A percentile compares a stretch with the other conserved stretches of the same genome.
Conservation (phyloP, 345 rosid genomes). For the Corchorus olitorius region DNA sequence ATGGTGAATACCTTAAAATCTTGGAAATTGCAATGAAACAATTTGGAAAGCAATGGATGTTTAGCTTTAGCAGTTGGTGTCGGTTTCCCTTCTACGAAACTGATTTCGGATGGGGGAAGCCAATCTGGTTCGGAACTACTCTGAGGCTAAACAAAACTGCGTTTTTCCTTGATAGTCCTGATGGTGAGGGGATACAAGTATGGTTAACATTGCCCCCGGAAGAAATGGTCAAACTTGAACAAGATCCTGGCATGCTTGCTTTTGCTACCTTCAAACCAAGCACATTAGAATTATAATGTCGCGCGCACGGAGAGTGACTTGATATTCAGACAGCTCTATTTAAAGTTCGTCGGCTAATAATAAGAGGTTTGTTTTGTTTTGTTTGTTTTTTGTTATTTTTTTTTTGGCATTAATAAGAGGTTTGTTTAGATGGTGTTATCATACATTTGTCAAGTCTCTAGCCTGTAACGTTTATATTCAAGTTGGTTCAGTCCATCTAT, state of each 20-base stretch:
- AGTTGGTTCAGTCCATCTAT: too few species aligned
- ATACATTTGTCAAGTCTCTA: too few species aligned
- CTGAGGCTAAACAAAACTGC: conserved; percentile 1
- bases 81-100: conserved; percentile 27
- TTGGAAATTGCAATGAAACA: background rate
- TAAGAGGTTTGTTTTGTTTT: too few species aligned
- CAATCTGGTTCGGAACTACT: conserved; percentile 23
- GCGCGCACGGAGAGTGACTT: too few species aligned
- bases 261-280: conserved; percentile 27
- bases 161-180: conserved; percentile 17
- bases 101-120: conserved; percentile 42
- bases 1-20: background rate
- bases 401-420: too few species aligned
- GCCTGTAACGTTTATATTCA: too few species aligned
- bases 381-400: too few species aligned
- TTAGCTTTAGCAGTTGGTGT: conserved; percentile 29
- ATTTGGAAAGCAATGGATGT: background rate
- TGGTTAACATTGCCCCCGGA: conserved; percentile 28
- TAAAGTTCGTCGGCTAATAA: too few species aligned
- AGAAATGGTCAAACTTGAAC: conserved; percentile 28
- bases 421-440: too few species aligned
- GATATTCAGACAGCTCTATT: too few species aligned
- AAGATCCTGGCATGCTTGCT: conserved; percentile 16
- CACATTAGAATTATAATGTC: background rate
- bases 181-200: conserved; percentile 34